Evolutionary conservation across 495 filamentous ascomycete species (phyloP).

Genomic region (Penicillium bialowiezense): DNA sequence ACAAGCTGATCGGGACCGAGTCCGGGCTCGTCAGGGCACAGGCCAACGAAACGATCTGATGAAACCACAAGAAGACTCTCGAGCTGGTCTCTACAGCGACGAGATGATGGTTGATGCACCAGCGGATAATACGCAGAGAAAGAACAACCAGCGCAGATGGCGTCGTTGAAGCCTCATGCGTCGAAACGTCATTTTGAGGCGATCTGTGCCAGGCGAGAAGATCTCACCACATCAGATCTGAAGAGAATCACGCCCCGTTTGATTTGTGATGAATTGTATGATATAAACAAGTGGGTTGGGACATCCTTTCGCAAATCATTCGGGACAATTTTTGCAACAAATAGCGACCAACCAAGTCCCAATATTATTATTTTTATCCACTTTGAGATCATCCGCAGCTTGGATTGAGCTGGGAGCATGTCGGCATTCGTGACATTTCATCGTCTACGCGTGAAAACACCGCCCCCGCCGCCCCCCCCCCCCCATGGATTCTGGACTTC

Average conservation of each 20-base stretch:
- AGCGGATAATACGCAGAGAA: slow-evolving; percentile 16
- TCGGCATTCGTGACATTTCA: no score
- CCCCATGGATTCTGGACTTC: no score
- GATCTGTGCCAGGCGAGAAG: neutral
- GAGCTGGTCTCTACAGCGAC: slow-evolving; percentile 37
- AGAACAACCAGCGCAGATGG: slow-evolving; percentile 20
- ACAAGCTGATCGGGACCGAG: slow-evolving; percentile 45
- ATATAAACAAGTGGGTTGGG: slow-evolving; percentile 3
- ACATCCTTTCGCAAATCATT: neutral
- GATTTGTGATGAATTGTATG: slow-evolving; percentile 26
- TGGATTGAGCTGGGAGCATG: no score
- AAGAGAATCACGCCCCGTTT: neutral
- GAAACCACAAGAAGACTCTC: slow-evolving; percentile 3
- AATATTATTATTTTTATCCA: no score
- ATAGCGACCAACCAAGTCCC: neutral
- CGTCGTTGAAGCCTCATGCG: slow-evolving; percentile 15
- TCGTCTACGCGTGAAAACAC: no score
- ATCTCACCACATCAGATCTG: neutral
- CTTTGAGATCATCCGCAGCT: no score
- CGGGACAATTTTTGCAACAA: neutral
- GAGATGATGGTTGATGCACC: slow-evolving; percentile 45
- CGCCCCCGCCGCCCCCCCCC: no score
- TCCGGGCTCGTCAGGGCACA: slow-evolving; percentile 26
- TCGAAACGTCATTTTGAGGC: neutral
- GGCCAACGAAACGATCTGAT: neutral